phyloP scores from a whole-genome alignment of 2,329 filamentous ascomycete genomes.

The Botrytis paeoniae region DNA sequence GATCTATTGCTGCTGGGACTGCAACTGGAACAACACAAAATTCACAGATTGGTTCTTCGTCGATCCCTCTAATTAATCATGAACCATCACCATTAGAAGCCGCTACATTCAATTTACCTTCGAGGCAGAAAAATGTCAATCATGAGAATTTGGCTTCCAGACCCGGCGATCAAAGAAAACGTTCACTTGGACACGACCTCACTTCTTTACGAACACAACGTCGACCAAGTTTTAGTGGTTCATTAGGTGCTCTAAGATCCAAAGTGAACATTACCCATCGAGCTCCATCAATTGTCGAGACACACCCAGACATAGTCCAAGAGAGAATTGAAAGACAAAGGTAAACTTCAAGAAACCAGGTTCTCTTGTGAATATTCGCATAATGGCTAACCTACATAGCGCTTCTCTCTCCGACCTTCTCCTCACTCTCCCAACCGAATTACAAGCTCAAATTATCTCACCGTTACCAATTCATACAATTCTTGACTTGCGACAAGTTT shows the following conservation, averaged over 20 bases:
- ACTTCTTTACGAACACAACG: slow-evolving; percentile 34
- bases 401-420: slow-evolving; percentile 57
- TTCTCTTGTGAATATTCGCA: neutral
- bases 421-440: slow-evolving; percentile 55
- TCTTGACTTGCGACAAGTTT: slow-evolving; percentile 56
- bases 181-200: slow-evolving; percentile 37
- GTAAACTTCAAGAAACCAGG: slow-evolving; percentile 24
- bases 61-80: slow-evolving; percentile 14
- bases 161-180: slow-evolving; percentile 37
- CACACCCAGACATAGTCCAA: slow-evolving; percentile 32
- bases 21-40: slow-evolving; percentile 31
- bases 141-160: slow-evolving; percentile 28
- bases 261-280: slow-evolving; percentile 35
- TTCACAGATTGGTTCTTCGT: slow-evolving; percentile 23
- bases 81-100: slow-evolving; percentile 23
- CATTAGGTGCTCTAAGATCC: slow-evolving; percentile 36
- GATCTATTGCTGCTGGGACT: slow-evolving; percentile 6
- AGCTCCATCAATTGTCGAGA: slow-evolving; percentile 32
- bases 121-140: slow-evolving; percentile 28
- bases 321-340: slow-evolving; percentile 27
- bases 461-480: slow-evolving; percentile 59
- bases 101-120: slow-evolving; percentile 35
- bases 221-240: slow-evolving; percentile 36
- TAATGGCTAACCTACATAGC: slow-evolving; percentile 18
- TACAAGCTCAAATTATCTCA: slow-evolving; percentile 61